Base-by-base conservation (phyloP, 2,329 filamentous ascomycete genomes). In the Diaporthe vaccinii region DNA sequence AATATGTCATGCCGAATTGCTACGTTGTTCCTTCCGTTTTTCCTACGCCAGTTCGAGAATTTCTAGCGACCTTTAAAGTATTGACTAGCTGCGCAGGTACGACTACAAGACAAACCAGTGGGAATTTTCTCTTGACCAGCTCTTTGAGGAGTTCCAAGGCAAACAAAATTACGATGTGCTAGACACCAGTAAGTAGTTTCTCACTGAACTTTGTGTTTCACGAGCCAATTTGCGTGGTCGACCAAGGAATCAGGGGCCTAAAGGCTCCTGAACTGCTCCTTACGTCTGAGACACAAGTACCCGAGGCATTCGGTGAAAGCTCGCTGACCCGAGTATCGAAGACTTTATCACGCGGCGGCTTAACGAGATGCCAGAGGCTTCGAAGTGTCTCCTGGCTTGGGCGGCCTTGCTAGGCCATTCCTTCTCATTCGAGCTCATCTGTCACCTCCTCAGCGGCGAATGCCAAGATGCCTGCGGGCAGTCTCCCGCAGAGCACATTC, bases 331-430 rank as follows among this genome's bases (percentile, higher is more conserved):
- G 39, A n/a, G 41, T 14, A 34, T 49, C 9, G 31, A 65, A 65
- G 61, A 93, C 62, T 98, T 98, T 82, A 93, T 98, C 78, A 91
- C 92, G 0, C 92, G 92, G 78, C 91, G 95, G 20, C 86, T 98
- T 17, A 90, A 91, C 76, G 95, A 98, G 80, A 86, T 98, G 41
- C 93, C 95, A 1, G 79, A 88, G 34, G 90, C 93, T 17, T 91
- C 95, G n/a, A 90, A 94, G 68, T 91, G 93, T 7, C 93, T 98
- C 12, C 86, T 98, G 39, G 91, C 94, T 4, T 98, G 96, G 96
- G 95, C 93, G 17, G 93, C 95, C 0, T 86, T 98, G 39, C 84
- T 98, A 36, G 95, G 96, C 0, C 93, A 91, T 74, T 91, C 92
- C 0, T 98, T 98, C 82, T 96, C 94, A 0, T 98, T 98, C 80